Conservation (phyloP, 441 rosid genomes). For the Omphalea diandra region DNA sequence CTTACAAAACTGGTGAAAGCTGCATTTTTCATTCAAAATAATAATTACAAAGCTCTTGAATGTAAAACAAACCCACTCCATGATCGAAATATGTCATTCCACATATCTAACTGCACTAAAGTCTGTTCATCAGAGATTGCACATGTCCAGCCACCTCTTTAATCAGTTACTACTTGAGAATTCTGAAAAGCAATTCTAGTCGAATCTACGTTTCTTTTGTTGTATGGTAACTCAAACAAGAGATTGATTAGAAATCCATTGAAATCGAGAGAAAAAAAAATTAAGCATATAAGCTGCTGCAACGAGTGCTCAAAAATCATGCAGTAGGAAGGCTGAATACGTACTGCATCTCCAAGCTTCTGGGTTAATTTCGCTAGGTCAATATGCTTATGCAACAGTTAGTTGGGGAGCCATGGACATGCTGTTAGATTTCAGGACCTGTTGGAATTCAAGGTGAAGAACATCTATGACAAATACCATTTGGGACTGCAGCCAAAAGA, state of each 20-base stretch:
- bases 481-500: constrained; percentile 22
- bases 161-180: neutral
- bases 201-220: neutral
- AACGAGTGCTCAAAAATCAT: constrained; percentile 4
- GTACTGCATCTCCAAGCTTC: constrained; percentile 17
- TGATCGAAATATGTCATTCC: neutral
- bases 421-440: neutral
- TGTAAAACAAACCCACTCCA: constrained; percentile 1
- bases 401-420: constrained; percentile 9
- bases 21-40: constrained; percentile 4
- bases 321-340: constrained; percentile 11
- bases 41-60: constrained; percentile 13
- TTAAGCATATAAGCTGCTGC: neutral
- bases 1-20: neutral
- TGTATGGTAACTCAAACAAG: constrained; percentile 1
- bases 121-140: neutral
- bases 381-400: constrained; percentile 13
- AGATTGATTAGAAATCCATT: neutral
- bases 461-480: constrained; percentile 9
- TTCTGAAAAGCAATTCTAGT: neutral
- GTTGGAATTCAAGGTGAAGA: constrained; percentile 7
- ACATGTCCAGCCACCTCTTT: neutral
- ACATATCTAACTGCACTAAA: no score
- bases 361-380: neutral
- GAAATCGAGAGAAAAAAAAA: neutral